Evolutionary conservation across 1,284 basidiomycete genomes (phyloP), one percentile per base, ranked within the genome.

Genomic region (Polyporus tsugae): DNA sequence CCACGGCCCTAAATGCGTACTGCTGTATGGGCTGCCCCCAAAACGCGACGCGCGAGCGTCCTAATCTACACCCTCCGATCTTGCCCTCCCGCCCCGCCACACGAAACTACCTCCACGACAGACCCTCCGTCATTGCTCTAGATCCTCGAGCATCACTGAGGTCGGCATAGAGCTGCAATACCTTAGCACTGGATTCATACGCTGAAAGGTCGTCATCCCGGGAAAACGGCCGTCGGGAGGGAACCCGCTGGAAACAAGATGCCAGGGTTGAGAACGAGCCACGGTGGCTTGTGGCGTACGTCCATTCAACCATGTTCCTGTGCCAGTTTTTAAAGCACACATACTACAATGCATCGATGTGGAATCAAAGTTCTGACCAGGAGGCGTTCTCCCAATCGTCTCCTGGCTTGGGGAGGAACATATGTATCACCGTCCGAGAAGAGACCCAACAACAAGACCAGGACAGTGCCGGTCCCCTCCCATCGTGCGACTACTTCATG

Each of bases 1-100:
- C 55, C 55, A 36, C 33, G 55, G 33, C 55, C 55, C 55, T 58
- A 19, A 38, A 58, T 15, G 55, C 55, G 55, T 35, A 58, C 36
- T 35, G 29, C 33, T 33, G 35, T 36, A 11, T 38, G 55, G 55
- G n/a, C 33, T 36, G 36, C 35, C 55, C 55, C 15, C 19, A 22
- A 19, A 19, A 38, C 19, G 55, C 36, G 55, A 19, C 55, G 55
- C 55, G 55, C n/a, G 19, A 58, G 55, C 55, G 35, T 22, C 35
- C 35, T 22, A 22, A 58, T 58, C 55, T 38, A 17, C 36, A 58
- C 55, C 55, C 55, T 35, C 4, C 35, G 29, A 58, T 58, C 55
- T 58, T 38, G 35, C 10, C 55, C 55, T 58, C 35, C 36, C 38
- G 55, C 36, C 10, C 38, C 55, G 10, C 55, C 55, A 38, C 55